These are phyloP conservation scores for Bretschneidera sinensis DNA, from an alignment of 345 rosid species.

Conservation along the genomic window DNA sequence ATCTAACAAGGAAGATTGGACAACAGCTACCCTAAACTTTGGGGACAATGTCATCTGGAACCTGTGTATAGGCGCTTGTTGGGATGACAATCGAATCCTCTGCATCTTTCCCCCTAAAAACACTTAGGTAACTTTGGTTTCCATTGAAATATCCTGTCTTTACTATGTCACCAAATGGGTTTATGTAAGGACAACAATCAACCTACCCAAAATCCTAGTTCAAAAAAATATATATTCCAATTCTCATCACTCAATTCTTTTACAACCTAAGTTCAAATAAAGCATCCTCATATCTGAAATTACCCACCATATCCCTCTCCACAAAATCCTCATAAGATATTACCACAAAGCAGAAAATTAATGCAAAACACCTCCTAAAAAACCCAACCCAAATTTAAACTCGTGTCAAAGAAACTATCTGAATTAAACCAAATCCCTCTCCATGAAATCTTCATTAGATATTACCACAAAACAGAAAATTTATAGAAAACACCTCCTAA, in stretches of 20 bases:
- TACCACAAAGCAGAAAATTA: no score
- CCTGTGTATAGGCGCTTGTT: slow-evolving; percentile 72
- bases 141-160: no score
- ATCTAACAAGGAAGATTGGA: slow-evolving; percentile 49
- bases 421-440: neutral
- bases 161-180: neutral
- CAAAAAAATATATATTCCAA: neutral
- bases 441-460: neutral
- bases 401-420: no score
- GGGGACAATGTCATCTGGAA: slow-evolving; percentile 81
- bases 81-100: slow-evolving; percentile 73
- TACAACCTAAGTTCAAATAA: neutral
- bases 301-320: neutral
- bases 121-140: neutral
- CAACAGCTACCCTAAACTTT: slow-evolving; percentile 61
- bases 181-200: neutral
- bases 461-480: no score
- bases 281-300: neutral
- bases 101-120: slow-evolving; percentile 47
- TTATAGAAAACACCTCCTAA: no score
- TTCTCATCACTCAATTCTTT: no score
- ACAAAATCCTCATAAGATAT: neutral
- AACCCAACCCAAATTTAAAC: no score
- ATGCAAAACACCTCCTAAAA: no score
- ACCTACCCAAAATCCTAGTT: neutral